Percentiles rank a stretch among this genome's conserved stretches.
phyloP scores from a whole-genome alignment of 768 basidiomycete genomes.

The Coprinellus micaceus region DNA sequence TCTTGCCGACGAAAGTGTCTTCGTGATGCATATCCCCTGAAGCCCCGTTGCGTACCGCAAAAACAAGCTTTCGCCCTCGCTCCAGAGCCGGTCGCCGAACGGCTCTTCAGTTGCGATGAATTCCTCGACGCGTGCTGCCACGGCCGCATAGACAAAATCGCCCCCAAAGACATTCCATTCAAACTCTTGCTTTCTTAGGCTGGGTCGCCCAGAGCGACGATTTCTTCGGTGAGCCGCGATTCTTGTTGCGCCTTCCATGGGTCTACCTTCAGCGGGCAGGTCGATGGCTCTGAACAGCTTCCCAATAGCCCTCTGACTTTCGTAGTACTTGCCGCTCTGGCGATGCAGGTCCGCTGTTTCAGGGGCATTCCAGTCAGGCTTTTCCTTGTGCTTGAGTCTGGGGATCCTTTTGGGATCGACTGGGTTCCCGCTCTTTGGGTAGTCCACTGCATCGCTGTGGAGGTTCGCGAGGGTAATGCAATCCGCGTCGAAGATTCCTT shows the following conservation, averaged over 20 bases:
- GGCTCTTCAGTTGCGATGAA: slow-evolving; percentile 27
- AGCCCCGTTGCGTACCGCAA: slow-evolving; percentile 44
- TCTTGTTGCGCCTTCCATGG: slow-evolving; percentile 7
- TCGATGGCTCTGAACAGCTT: slow-evolving; percentile 58
- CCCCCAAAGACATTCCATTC: neutral
- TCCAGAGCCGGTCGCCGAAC: slow-evolving; percentile 17
- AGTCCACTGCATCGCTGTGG: slow-evolving; percentile 66
- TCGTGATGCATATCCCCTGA: slow-evolving; percentile 41
- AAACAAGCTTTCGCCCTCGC: slow-evolving; percentile 33
- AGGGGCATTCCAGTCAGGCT: slow-evolving; percentile 66
- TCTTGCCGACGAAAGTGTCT: slow-evolving; percentile 43
- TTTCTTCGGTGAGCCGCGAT: neutral
- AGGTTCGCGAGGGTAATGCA: slow-evolving; percentile 53
- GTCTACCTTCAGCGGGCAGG: slow-evolving; percentile 35
- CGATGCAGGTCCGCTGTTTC: slow-evolving; percentile 37
- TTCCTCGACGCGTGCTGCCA: slow-evolving; percentile 27
- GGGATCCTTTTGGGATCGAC: slow-evolving; percentile 42
- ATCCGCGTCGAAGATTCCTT: slow-evolving; percentile 45
- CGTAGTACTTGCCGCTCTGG: slow-evolving; percentile 40
- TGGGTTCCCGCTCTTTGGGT: slow-evolving; percentile 54
- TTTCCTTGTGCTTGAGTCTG: slow-evolving; percentile 29
- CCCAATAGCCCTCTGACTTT: slow-evolving; percentile 55
- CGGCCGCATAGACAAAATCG: slow-evolving; percentile 4
- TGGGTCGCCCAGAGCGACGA: no score
- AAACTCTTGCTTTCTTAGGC: neutral